Percentiles rank a stretch among this genome's conserved stretches.
These are phyloP conservation scores for Craspedostauros australis DNA, from an alignment of 108 stramenopile species.

Conservation along the genomic window DNA sequence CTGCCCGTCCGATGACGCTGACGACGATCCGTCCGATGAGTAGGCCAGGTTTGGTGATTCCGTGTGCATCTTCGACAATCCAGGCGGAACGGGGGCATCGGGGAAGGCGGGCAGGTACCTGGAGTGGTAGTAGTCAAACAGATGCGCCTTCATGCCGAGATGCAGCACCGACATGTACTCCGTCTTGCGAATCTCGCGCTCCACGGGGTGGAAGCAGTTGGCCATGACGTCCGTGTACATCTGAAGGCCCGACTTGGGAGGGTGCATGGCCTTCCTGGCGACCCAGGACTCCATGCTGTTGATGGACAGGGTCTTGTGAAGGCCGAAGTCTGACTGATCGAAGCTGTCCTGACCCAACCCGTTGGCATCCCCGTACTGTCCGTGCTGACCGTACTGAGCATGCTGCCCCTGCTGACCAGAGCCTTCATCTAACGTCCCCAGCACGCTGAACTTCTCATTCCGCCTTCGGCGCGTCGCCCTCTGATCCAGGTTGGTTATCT, in stretches of 20 bases:
- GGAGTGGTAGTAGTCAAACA: slow-evolving; percentile 2
- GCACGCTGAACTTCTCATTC: not conserved
- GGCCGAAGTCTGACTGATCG: not conserved
- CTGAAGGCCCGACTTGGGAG: not conserved
- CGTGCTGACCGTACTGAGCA: no score
- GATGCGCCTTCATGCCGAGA: slow-evolving; percentile 10
- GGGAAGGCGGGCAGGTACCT: slow-evolving; percentile 10
- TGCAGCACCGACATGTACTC: slow-evolving; percentile 15
- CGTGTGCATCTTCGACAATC: not conserved
- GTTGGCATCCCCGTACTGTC: not conserved
- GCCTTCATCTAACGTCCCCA: not conserved
- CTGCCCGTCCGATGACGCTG: not conserved
- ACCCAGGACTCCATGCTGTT: not conserved
- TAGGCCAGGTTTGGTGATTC: not conserved
- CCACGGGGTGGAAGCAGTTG: slow-evolving; percentile 1
- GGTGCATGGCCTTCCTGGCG: not conserved
- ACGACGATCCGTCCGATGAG: not conserved
- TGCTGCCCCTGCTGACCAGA: no score
- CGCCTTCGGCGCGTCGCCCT: not conserved
- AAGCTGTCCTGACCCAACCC: not conserved
- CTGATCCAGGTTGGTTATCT: not conserved
- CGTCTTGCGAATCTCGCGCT: not conserved
- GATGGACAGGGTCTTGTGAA: not conserved
- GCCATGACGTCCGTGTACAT: not conserved
- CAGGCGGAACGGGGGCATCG: not conserved